A percentile compares a stretch with the other conserved stretches of the same genome.
These are phyloP conservation scores for Eugenia klotzschiana DNA, from an alignment of 441 rosid species.

Conservation along the genomic window DNA sequence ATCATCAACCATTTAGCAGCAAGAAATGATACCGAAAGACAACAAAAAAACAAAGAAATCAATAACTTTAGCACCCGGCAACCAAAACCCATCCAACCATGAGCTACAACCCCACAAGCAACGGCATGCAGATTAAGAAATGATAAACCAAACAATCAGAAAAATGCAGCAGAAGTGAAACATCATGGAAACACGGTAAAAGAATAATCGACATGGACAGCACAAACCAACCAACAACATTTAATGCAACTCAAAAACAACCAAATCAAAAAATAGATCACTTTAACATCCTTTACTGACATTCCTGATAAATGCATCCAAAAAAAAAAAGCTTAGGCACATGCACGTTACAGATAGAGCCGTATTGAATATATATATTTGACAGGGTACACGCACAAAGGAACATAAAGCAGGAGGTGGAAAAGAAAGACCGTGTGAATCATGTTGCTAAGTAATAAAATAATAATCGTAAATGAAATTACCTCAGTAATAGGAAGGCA, in stretches of 20 bases:
- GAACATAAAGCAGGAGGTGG: background rate
- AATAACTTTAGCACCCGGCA: background rate
- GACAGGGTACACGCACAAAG: background rate
- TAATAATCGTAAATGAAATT: background rate
- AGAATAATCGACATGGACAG: background rate
- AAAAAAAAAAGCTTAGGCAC: background rate
- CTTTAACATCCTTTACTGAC: background rate
- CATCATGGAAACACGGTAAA: background rate
- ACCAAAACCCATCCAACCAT: background rate
- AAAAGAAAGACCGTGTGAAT: background rate
- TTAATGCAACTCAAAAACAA: background rate
- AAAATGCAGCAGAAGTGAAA: background rate
- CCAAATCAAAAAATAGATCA: background rate
- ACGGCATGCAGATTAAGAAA: background rate
- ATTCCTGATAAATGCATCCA: background rate
- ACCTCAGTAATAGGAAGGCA: constrained; percentile 74
- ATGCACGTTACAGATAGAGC: background rate
- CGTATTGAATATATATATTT: too few species aligned
- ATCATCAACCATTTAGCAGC: background rate
- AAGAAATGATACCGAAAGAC: background rate
- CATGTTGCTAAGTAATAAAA: background rate
- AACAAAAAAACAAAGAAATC: background rate
- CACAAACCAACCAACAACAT: background rate
- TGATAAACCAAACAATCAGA: background rate
- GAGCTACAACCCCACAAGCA: background rate